Conservation (phyloP, 495 filamentous ascomycete genomes). For the Neurospora tetraspora region DNA sequence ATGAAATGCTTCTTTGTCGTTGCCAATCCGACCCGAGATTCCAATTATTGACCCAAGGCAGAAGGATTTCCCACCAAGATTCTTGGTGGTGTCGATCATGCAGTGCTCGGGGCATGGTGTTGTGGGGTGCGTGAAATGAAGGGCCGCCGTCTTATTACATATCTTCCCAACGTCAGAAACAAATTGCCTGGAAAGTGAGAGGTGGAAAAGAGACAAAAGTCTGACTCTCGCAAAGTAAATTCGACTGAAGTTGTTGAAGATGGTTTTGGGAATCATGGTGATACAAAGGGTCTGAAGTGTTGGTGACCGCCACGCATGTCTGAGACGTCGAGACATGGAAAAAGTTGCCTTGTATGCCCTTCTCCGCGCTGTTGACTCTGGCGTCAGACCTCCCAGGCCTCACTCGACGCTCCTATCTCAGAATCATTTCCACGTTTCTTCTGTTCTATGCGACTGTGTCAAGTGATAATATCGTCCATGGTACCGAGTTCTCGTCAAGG, state of each 20-base stretch:
- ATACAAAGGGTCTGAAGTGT: not conserved
- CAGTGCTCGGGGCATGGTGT: not conserved
- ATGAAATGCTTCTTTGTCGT: not conserved
- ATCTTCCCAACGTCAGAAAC: not conserved
- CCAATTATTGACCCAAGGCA: not conserved
- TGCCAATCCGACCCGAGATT: not conserved
- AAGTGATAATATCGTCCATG: not conserved
- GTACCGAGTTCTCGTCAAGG: not conserved
- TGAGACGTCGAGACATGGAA: no score
- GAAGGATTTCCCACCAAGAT: not conserved
- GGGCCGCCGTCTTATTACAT: not conserved
- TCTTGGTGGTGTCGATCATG: not conserved
- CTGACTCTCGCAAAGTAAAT: not conserved
- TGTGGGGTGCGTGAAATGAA: not conserved
- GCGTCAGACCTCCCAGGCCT: not conserved
- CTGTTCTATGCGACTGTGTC: not conserved
- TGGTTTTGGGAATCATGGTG: not conserved
- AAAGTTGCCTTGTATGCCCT: not conserved
- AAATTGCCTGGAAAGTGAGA: not conserved
- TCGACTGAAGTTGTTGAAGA: not conserved
- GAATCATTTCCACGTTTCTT: not conserved
- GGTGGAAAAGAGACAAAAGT: not conserved
- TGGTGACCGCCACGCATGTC: not conserved
- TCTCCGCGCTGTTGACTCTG: not conserved
- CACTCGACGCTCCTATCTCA: not conserved